A percentile compares a stretch with the other conserved stretches of the same genome.
Conservation (phyloP, 306 rosid species). For the Lathyrus tuberosus region DNA sequence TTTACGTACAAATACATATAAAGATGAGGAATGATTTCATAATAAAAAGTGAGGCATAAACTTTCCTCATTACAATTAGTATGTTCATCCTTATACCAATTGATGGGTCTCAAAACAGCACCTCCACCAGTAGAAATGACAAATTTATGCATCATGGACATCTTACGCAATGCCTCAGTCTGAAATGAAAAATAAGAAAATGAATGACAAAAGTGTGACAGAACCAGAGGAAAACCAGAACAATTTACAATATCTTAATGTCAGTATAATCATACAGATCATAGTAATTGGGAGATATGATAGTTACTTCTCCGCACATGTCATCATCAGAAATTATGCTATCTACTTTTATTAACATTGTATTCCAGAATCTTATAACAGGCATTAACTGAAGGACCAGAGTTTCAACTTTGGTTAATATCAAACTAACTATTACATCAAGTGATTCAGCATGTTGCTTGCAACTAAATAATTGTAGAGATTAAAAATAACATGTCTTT, state of each 20-base stretch:
- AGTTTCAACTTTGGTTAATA: conserved; percentile 19
- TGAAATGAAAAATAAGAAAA: conserved; percentile 45
- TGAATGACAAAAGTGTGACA: conserved; percentile 22
- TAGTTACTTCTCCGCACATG: conserved; percentile 4
- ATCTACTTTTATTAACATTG: conserved; percentile 10
- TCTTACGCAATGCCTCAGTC: conserved; percentile 73
- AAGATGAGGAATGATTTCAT: conserved; percentile 23
- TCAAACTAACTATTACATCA: not conserved
- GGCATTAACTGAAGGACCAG: conserved; percentile 11
- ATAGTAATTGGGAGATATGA: not conserved
- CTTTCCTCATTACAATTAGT: conserved; percentile 12
- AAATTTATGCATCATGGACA: conserved; percentile 61
- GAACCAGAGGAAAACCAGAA: conserved; percentile 7
- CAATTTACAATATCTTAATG: conserved; percentile 1
- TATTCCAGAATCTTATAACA: conserved; percentile 17
- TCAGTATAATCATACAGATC: not conserved
- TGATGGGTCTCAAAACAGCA: conserved; percentile 77
- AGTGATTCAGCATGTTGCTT: conserved; percentile 12
- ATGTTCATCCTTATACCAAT: conserved; percentile 65
- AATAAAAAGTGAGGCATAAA: conserved; percentile 8
- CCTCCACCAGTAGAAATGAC: conserved; percentile 99
- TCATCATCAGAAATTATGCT: conserved; percentile 21
- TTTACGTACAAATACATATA: conserved; percentile 31
- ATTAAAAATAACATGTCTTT: not conserved
- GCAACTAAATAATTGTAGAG: conserved; percentile 7